phyloP scores from a whole-genome alignment of 345 rosid species.

The Aegle marmelos region DNA sequence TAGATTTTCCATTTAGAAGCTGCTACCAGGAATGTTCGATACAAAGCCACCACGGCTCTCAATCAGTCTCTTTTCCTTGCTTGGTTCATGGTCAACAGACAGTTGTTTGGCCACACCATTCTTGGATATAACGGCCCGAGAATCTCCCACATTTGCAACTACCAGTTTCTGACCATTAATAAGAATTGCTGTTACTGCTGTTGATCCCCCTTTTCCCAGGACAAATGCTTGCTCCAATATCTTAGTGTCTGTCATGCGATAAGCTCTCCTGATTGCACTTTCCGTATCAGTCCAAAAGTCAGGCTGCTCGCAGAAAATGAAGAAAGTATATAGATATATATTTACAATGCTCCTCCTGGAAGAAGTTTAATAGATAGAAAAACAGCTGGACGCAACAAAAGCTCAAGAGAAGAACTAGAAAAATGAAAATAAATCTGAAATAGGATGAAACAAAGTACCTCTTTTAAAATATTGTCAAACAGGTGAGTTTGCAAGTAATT shows the following conservation, averaged over 20 bases:
- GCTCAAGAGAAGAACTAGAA: background rate
- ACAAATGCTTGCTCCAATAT: slow-evolving; percentile 49
- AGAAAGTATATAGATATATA: background rate
- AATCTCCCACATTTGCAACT: slow-evolving; percentile 90
- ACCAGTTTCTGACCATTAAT: slow-evolving; percentile 68
- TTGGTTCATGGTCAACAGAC: slow-evolving; percentile 86
- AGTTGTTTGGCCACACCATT: slow-evolving; percentile 66
- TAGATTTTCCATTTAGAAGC: background rate
- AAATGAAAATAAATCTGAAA: slow-evolving; percentile 1
- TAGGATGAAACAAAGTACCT: slow-evolving; percentile 39
- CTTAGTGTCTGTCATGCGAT: slow-evolving; percentile 56
- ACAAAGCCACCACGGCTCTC: slow-evolving; percentile 86
- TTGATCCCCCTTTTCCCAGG: slow-evolving; percentile 89
- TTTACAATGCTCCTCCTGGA: background rate
- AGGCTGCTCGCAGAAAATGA: slow-evolving; percentile 34
- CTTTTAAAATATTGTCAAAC: slow-evolving; percentile 65
- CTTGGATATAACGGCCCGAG: slow-evolving; percentile 74
- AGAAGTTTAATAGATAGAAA: background rate
- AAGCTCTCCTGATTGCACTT: slow-evolving; percentile 69
- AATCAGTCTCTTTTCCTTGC: slow-evolving; percentile 55
- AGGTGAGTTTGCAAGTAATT: slow-evolving; percentile 65
- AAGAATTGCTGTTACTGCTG: slow-evolving; percentile 85
- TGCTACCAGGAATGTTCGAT: slow-evolving; percentile 73
- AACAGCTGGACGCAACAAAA: background rate
- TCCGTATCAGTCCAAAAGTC: slow-evolving; percentile 73